Base-by-base conservation (phyloP, 2,329 filamentous ascomycete species). In the Chaetomium strumarium region DNA sequence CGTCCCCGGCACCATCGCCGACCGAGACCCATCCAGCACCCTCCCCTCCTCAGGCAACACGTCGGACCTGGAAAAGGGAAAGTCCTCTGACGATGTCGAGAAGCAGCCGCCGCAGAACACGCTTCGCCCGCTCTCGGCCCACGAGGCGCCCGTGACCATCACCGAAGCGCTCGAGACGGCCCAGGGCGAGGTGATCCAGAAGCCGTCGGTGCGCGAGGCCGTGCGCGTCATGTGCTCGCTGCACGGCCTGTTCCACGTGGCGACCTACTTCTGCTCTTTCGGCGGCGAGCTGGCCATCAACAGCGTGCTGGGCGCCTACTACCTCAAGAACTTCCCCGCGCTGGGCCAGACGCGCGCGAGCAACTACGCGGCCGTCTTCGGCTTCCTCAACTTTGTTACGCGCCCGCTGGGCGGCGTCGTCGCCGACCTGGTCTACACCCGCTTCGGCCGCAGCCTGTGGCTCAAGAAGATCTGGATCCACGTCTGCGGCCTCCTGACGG, bases 311-410 rank as follows among this genome's bases (percentile, higher is more conserved):
- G 73, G 75, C 44, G 68, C 77, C 1, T 84, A 81, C 72, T 82
- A 82, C 69, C 68, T 75, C 59, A 73, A 75, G 61, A 81, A 80
- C 70, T 84, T 83, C 65, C 78, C 79, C 1, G 49, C 64, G n/a
- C 73, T 84, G 1, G 71, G 72, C 16, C 76, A 83, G 66, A 81
- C 81, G 1, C 67, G 69, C 13, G 75, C 79, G 0, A 75, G 79
- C 57, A 76, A 78, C 66, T 81, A 84, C 76, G 85, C 85, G 12
- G 67, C 86, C 58, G 86, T 88, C 75, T 90, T 88, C 65, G 86
- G 85, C 24, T 83, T 90, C 51, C 76, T 89, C 59, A 90, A 90
- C 72, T 69, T 88, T 49, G 66, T 83, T 49, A 84, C 80, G 37
- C 76, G 86, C 1, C 85, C 86, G 0, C 67, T 84, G 0, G 85